Evolutionary conservation across 2,329 filamentous ascomycete genomes (phyloP), one percentile per base, ranked within the genome.

Genomic region (Calonectria leucothoes): DNA sequence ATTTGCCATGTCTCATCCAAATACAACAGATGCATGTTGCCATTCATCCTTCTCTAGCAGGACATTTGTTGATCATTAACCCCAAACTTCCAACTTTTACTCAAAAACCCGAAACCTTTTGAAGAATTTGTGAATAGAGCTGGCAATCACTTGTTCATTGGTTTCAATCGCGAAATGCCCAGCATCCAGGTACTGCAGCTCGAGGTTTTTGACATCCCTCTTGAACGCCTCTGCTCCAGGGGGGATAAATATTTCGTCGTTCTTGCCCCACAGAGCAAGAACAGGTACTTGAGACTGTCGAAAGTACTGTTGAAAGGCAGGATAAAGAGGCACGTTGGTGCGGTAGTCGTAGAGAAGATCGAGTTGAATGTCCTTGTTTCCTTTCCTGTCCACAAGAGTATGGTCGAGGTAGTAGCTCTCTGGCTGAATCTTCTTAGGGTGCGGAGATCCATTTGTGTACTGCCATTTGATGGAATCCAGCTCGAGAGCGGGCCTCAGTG

Each of bases 301-400:
- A 55, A 92, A 87, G 73, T 89, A 92, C 59, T 87, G 82, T 37
- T 93, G 91, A 69, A 91, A 91, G 14, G 84, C 76, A 0, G 88
- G 87, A 77, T 92, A 92, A n/a, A 89, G 78, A 0, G 78, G 74
- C 4, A 91, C 76, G 77, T 92, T 93, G 20, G 81, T 90, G 20
- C 84, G 82, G 76, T 93, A 93, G 74, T 92, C 89, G 72, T 88
- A 86, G 61, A 92, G 88, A 3, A 92, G 79, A 74, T 90, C 89
- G 1, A 92, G 79, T 81, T 92, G 91, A 20, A 88, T 83, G 1
- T 91, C 87, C 31, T 85, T 83, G 70, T 89, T 88, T 0, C 87
- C 89, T 0, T 85, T 83, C 3, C 88, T 84, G 7, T 88, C 83
- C 63, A 92, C 75, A 11, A 91, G 83, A 0, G 88, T 85, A 67